Conservation (phyloP, 768 basidiomycete species). For the Hortiboletus campestris region DNA sequence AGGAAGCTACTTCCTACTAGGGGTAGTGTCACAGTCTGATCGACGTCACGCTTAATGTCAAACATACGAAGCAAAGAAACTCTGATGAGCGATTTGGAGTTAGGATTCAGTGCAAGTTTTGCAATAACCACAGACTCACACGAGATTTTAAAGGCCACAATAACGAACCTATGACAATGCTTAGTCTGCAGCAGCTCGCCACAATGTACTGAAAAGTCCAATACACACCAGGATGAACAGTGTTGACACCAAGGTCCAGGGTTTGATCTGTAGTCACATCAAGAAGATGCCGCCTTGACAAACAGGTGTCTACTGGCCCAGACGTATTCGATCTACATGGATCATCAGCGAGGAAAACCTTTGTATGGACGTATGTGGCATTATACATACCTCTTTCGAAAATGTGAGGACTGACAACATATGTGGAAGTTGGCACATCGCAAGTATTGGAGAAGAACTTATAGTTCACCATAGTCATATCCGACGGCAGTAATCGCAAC, state of each 20-base stretch:
- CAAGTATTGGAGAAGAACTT: neutral
- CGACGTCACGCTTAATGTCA: neutral
- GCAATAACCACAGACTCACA: neutral
- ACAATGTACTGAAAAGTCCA: neutral
- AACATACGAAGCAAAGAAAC: neutral
- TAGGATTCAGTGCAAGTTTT: neutral
- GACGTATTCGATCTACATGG: neutral
- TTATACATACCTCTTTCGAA: no score
- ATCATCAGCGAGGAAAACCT: neutral
- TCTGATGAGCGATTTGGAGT: neutral
- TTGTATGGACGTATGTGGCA: no score
- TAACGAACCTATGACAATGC: conserved; percentile 6
- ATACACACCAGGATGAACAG: neutral
- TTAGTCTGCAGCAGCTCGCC: neutral
- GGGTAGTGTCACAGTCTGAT: neutral
- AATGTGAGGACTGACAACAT: neutral
- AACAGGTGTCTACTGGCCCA: neutral
- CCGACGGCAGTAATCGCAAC: neutral
- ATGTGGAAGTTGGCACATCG: neutral
- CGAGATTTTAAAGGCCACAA: neutral
- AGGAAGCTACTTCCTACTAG: neutral
- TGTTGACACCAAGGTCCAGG: neutral
- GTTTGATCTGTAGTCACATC: neutral
- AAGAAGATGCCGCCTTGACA: neutral
- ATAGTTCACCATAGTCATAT: neutral